These are phyloP conservation scores for Stemphylium lycopersici DNA, from an alignment of 2,329 filamentous ascomycete genomes.

Conservation along the genomic window DNA sequence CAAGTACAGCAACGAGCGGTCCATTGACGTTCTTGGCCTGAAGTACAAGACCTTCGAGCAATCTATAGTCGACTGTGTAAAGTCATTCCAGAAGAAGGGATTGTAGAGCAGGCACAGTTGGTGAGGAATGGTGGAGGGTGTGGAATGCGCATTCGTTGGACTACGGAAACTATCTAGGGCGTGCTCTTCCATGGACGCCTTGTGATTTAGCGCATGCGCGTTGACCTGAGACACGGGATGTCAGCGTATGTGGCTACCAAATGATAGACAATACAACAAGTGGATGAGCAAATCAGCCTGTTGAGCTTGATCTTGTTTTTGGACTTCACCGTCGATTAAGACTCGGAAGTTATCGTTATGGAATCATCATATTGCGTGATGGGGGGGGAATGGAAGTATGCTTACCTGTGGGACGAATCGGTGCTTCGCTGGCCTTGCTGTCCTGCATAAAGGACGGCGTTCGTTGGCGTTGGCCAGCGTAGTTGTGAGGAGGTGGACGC, in stretches of 20 bases:
- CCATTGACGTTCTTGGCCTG: slow-evolving; percentile 63
- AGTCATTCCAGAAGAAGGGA: slow-evolving; percentile 64
- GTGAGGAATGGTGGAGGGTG: neutral
- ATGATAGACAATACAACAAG: slow-evolving; percentile 5
- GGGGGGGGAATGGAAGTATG: neutral
- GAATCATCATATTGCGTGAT: slow-evolving; percentile 42
- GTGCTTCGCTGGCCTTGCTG: neutral
- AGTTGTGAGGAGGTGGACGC: slow-evolving; percentile 5
- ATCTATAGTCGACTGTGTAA: slow-evolving; percentile 67
- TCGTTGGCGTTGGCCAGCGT: neutral
- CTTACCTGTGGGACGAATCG: slow-evolving; percentile 23
- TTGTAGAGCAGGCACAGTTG: slow-evolving; percentile 36
- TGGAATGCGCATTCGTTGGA: slow-evolving; percentile 14
- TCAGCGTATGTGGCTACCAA: slow-evolving; percentile 17
- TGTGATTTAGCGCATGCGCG: neutral
- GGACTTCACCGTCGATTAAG: slow-evolving; percentile 43
- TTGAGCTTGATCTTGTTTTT: slow-evolving; percentile 60
- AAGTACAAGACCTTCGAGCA: slow-evolving; percentile 65
- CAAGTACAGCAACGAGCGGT: slow-evolving; percentile 62
- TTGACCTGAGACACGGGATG: slow-evolving; percentile 8
- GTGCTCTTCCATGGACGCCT: neutral
- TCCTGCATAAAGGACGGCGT: slow-evolving; percentile 5
- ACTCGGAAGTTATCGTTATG: slow-evolving; percentile 45
- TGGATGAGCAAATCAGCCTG: slow-evolving; percentile 53
- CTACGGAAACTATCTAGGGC: slow-evolving; percentile 19